Evolutionary conservation across 78 protist genomes (phyloP).

Genomic region (Acrasis kona): DNA sequence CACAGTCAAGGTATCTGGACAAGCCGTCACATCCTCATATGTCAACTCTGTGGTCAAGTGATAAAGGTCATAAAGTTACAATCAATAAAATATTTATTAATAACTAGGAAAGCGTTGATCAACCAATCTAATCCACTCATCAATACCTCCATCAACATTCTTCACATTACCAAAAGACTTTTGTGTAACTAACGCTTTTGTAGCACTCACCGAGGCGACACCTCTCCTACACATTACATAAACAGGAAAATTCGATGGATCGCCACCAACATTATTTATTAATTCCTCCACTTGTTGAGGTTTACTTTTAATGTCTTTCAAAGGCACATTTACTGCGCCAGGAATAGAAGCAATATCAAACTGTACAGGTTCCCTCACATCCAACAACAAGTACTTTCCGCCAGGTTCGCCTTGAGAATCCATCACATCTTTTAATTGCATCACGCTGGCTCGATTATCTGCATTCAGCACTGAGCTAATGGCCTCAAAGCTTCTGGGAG

Average conservation of each 20-base stretch:
- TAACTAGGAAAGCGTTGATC: background rate
- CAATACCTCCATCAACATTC: slow-evolving; percentile 6
- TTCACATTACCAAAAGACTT: background rate
- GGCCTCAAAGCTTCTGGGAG: background rate
- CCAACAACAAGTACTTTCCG: background rate
- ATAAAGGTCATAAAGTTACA: too few species aligned
- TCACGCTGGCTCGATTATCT: background rate
- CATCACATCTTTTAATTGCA: background rate
- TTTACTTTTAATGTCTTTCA: too few species aligned
- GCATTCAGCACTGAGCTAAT: background rate
- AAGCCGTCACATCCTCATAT: too few species aligned
- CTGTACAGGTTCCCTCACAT: background rate
- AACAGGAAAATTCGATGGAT: background rate
- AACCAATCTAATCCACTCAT: background rate
- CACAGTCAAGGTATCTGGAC: too few species aligned
- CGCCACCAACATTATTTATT: background rate
- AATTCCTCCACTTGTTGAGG: background rate
- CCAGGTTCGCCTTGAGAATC: background rate
- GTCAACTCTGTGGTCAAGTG: too few species aligned
- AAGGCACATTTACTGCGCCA: background rate
- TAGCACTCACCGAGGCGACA: background rate
- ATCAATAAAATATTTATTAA: too few species aligned
- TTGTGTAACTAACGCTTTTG: background rate
- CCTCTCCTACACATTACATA: background rate
- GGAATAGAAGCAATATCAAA: background rate